A percentile compares a stretch with the other conserved stretches of the same genome.
Evolutionary conservation across 495 filamentous ascomycete genomes (phyloP).

Genomic region (Hypoxylon perforatum): DNA sequence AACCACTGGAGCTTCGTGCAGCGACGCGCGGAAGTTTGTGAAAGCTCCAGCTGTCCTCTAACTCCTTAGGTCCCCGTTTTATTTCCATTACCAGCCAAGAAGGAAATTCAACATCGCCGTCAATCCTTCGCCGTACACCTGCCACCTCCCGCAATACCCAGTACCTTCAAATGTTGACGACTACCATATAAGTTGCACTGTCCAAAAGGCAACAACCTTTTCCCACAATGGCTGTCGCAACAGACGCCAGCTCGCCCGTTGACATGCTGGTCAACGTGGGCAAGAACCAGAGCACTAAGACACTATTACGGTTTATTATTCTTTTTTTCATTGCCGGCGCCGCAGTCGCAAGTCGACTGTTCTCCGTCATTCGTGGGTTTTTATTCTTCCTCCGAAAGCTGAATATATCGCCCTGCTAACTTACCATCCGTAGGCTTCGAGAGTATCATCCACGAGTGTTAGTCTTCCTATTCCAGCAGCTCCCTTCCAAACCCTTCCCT

Average conservation of each 20-base stretch:
- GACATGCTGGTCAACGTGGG: slow-evolving; percentile 55
- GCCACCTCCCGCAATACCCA: not conserved
- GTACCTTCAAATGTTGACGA: slow-evolving; percentile 46
- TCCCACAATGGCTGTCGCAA: slow-evolving; percentile 44
- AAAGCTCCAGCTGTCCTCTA: slow-evolving; percentile 49
- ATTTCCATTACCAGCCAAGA: not conserved
- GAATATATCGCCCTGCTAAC: slow-evolving; percentile 48
- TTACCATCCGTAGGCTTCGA: slow-evolving; percentile 79
- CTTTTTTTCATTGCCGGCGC: slow-evolving; percentile 91
- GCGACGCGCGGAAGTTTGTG: slow-evolving; percentile 32
- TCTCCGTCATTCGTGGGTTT: slow-evolving; percentile 93
- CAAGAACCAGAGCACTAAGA: slow-evolving; percentile 76
- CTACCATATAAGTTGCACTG: slow-evolving; percentile 41
- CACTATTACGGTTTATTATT: slow-evolving; percentile 90
- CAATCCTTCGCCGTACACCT: slow-evolving; percentile 14
- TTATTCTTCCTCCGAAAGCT: slow-evolving; percentile 4
- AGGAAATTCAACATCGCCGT: slow-evolving; percentile 1
- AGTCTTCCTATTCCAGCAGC: slow-evolving; percentile 50
- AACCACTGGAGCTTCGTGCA: slow-evolving; percentile 4
- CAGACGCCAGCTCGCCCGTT: slow-evolving; percentile 36
- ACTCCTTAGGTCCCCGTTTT: slow-evolving; percentile 15
- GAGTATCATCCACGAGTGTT: slow-evolving; percentile 99
- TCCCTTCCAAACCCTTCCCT: not conserved
- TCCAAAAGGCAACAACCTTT: slow-evolving; percentile 34
- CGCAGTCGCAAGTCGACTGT: slow-evolving; percentile 92